phyloP scores from a whole-genome alignment of 2,329 filamentous ascomycete species.

The Verticillium tricorpus region DNA sequence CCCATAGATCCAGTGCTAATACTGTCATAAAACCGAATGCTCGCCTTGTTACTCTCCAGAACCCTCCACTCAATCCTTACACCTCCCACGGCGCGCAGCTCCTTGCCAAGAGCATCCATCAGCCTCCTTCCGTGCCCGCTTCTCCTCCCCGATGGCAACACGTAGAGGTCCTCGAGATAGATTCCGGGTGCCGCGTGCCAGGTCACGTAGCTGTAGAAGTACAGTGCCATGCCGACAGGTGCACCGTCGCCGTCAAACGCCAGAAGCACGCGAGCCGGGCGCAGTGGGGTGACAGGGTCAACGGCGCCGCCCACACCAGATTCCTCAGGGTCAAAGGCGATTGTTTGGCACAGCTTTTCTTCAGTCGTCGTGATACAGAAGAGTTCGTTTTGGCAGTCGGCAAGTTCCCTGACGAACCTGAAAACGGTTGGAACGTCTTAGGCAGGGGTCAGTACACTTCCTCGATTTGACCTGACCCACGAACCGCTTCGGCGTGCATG shows the following conservation, averaged over 20 bases:
- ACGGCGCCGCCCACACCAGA: too few relatives aligned
- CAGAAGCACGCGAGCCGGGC: not conserved
- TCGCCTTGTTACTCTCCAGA: slow-evolving; percentile 88
- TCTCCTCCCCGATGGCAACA: slow-evolving; percentile 23
- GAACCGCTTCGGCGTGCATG: too few relatives aligned
- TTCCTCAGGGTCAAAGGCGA: too few relatives aligned
- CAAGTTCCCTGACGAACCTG: too few relatives aligned
- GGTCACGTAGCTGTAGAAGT: slow-evolving; percentile 94
- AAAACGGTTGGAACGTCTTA: too few relatives aligned
- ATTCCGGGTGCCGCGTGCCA: slow-evolving; percentile 86
- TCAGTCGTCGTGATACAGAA: too few relatives aligned
- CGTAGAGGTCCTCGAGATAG: slow-evolving; percentile 65
- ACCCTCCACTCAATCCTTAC: slow-evolving; percentile 85
- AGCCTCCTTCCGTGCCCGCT: slow-evolving; percentile 65
- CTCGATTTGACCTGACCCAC: too few relatives aligned
- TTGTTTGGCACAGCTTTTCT: too few relatives aligned
- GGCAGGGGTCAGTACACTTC: too few relatives aligned
- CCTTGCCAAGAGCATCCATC: slow-evolving; percentile 71
- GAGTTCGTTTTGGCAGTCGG: too few relatives aligned
- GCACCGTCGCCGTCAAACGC: not conserved
- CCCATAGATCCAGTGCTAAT: slow-evolving; percentile 63
- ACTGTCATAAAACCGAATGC: slow-evolving; percentile 78
- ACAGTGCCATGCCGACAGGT: slow-evolving; percentile 69
- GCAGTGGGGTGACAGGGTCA: not conserved
- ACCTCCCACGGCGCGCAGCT: slow-evolving; percentile 68